These are phyloP conservation scores for Mycena polygramma DNA, from an alignment of 768 basidiomycete species.

Conservation along the genomic window DNA sequence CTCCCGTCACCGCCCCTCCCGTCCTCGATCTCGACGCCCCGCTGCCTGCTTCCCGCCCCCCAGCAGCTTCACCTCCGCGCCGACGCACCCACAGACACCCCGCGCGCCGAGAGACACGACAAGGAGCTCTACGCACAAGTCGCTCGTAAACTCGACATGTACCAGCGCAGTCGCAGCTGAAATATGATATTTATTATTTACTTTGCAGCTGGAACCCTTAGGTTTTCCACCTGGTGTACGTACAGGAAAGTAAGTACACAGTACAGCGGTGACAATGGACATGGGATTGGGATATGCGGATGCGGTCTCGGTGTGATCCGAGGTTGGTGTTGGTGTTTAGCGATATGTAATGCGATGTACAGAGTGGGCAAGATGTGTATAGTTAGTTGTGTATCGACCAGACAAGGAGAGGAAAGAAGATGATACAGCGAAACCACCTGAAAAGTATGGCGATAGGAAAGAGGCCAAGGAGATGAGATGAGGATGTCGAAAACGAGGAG, in stretches of 20 bases:
- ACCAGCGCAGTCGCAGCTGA: constrained; percentile 22
- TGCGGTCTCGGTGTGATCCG: constrained; percentile 25
- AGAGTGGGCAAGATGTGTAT: constrained; percentile 34
- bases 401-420: background rate
- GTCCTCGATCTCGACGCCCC: constrained; percentile 27
- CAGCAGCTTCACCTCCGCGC: constrained; percentile 28
- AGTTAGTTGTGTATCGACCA: constrained; percentile 26
- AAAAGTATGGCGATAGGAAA: constrained; percentile 15
- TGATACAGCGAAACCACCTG: constrained; percentile 17
- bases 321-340: constrained; percentile 25
- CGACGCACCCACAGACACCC: too few species aligned
- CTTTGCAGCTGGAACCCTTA: constrained; percentile 10
- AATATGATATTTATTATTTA: constrained; percentile 19
- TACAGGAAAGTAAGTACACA: constrained; percentile 17
- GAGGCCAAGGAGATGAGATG: constrained; percentile 13
- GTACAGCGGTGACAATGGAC: constrained; percentile 4
- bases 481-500: background rate
- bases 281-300: constrained; percentile 18
- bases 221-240: constrained; percentile 12
- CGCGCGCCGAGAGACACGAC: too few species aligned
- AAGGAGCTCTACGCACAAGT: constrained; percentile 1
- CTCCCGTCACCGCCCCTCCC: constrained; percentile 29
- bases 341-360: constrained; percentile 32
- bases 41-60: constrained; percentile 37
- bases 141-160: constrained; percentile 26